Conservation (phyloP, 805 yeast genomes). For the Candida verbasci region DNA sequence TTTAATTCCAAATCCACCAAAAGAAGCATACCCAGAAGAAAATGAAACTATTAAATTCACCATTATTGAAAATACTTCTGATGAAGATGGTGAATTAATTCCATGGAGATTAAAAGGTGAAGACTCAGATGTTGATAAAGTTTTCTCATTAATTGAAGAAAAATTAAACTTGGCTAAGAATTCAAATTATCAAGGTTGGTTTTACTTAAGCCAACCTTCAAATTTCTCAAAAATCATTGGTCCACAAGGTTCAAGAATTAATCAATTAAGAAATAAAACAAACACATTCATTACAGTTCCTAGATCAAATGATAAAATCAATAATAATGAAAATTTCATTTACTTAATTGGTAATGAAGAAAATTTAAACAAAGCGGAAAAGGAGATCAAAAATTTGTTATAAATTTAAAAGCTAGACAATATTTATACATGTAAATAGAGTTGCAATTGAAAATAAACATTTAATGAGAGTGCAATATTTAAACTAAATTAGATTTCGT, state of each 20-base stretch:
- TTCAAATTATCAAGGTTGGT: constrained; percentile 53
- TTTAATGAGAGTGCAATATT: no score
- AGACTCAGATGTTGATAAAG: constrained; percentile 43
- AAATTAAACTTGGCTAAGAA: constrained; percentile 44
- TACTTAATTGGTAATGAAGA: constrained; percentile 57
- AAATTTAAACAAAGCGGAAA: constrained; percentile 38
- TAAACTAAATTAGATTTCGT: no score
- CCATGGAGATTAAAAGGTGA: constrained; percentile 69
- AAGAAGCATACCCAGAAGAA: constrained; percentile 39
- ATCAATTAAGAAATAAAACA: constrained; percentile 53
- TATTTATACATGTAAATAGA: constrained; percentile 1
- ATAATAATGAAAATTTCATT: constrained; percentile 40
- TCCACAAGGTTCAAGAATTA: constrained; percentile 66
- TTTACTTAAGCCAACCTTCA: constrained; percentile 52
- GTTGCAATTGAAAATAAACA: no score
- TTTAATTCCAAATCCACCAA: constrained; percentile 44
- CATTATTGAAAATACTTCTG: constrained; percentile 26
- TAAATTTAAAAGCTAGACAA: no score
- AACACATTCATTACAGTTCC: constrained; percentile 63
- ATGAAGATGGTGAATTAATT: constrained; percentile 25
- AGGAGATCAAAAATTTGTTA: constrained; percentile 14
- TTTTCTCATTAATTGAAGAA: constrained; percentile 45
- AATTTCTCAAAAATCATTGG: constrained; percentile 68
- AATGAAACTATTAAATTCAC: constrained; percentile 41
- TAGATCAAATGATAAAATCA: constrained; percentile 45